Percentiles rank a stretch among this genome's conserved stretches.
Conservation (phyloP, 495 filamentous ascomycete species). For the Thermochaetoides thermophila region DNA sequence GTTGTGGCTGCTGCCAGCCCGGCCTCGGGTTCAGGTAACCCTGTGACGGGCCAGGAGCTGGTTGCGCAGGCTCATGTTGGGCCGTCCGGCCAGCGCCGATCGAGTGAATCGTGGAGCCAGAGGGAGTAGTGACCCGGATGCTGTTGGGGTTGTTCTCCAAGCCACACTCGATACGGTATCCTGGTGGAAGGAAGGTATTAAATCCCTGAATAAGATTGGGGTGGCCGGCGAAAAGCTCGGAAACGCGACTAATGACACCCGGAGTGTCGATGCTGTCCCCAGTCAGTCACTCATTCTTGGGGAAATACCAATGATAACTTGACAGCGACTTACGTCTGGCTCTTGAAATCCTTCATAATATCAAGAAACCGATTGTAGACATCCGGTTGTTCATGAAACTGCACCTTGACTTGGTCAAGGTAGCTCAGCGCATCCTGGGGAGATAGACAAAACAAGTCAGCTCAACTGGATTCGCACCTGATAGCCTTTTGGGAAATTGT, state of each 20-base stretch:
- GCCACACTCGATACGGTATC: slow-evolving; percentile 94
- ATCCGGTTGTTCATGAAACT: slow-evolving; percentile 91
- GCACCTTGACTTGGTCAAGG: slow-evolving; percentile 95
- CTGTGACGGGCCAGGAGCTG: slow-evolving; percentile 16
- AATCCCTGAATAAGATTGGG: slow-evolving; percentile 96
- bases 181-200: slow-evolving; percentile 94
- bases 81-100: slow-evolving; percentile 31
- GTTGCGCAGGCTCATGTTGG: slow-evolving; percentile 28
- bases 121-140: slow-evolving; percentile 93
- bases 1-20: slow-evolving; percentile 37
- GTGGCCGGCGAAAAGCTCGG: slow-evolving; percentile 90
- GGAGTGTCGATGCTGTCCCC: slow-evolving; percentile 77
- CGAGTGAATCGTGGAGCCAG: slow-evolving; percentile 50
- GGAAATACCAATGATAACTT: too few relatives aligned
- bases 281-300: neutral
- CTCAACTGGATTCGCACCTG: too few relatives aligned
- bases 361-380: slow-evolving; percentile 97
- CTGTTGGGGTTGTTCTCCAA: slow-evolving; percentile 82
- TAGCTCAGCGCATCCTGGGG: slow-evolving; percentile 90
- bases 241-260: slow-evolving; percentile 93
- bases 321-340: slow-evolving; percentile 57
- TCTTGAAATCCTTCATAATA: slow-evolving; percentile 99
- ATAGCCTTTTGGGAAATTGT: too few relatives aligned
- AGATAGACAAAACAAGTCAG: slow-evolving; percentile 5
- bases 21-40: slow-evolving; percentile 25